These are phyloP conservation scores for Globisporangium rhizosaccharum DNA, from an alignment of 352 stramenopile genomes.

Conservation along the genomic window DNA sequence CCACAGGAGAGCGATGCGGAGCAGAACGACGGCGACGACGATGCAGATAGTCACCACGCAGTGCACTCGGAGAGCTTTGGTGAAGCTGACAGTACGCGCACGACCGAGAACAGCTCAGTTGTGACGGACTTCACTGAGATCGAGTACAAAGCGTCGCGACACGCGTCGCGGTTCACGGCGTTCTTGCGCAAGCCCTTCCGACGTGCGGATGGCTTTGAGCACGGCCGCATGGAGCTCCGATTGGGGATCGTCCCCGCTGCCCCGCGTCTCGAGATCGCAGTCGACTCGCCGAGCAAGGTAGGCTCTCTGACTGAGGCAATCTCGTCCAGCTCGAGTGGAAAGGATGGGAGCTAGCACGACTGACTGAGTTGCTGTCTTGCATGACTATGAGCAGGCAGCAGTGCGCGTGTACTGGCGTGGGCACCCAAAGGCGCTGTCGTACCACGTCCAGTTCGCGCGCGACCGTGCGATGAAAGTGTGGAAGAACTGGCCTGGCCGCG, in stretches of 20 bases:
- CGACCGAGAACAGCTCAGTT: constrained; percentile 70
- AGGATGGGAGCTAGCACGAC: background rate
- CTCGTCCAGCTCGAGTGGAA: background rate
- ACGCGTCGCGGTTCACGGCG: constrained; percentile 52
- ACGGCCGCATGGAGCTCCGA: constrained; percentile 28
- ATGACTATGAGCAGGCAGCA: constrained; percentile 32
- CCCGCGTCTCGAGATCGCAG: constrained; percentile 35
- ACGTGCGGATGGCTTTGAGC: constrained; percentile 45
- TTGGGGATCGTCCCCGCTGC: constrained; percentile 37
- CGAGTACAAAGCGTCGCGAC: constrained; percentile 37
- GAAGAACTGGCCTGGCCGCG: constrained; percentile 64
- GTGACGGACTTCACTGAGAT: constrained; percentile 50
- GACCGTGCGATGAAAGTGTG: constrained; percentile 76
- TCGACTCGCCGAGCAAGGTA: constrained; percentile 67
- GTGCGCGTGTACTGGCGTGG: constrained; percentile 54
- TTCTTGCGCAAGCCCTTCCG: constrained; percentile 73
- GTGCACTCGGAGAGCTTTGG: constrained; percentile 77
- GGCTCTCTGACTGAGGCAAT: background rate
- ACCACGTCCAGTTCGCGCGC: constrained; percentile 65
- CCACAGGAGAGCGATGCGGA: constrained; percentile 41
- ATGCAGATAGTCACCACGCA: constrained; percentile 60
- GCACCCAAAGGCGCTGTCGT: constrained; percentile 44
- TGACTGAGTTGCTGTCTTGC: background rate
- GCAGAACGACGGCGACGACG: constrained; percentile 42
- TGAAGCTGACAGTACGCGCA: constrained; percentile 60